These are phyloP conservation scores for Phytophthora syringae DNA, from an alignment of 352 stramenopile species.

Conservation along the genomic window DNA sequence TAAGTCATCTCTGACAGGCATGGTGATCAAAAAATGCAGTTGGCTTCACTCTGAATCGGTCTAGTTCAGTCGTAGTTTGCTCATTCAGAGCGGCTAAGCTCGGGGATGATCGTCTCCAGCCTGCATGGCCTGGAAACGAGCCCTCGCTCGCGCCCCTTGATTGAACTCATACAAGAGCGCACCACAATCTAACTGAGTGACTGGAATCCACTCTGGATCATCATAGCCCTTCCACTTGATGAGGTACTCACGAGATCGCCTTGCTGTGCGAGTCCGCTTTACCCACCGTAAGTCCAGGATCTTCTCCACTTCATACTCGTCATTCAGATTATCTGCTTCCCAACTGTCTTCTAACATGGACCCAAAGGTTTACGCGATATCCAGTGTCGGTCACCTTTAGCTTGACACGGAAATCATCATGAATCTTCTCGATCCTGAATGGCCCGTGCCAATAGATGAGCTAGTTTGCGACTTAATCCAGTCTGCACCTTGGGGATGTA, in stretches of 20 bases:
- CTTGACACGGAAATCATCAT: background rate
- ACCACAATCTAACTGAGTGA: background rate
- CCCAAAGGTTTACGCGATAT: slow-evolving; percentile 1
- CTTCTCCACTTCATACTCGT: background rate
- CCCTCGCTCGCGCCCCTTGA: background rate
- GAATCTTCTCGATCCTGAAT: background rate
- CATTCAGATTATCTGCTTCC: background rate
- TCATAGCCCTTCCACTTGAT: slow-evolving; percentile 6
- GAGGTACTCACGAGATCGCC: background rate
- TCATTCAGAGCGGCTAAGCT: background rate
- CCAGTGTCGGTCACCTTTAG: background rate
- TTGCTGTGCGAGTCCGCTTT: background rate
- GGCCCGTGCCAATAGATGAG: background rate
- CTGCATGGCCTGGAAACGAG: background rate
- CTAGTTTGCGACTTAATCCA: background rate
- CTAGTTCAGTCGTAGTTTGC: background rate
- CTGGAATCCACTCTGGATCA: background rate
- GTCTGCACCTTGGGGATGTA: background rate
- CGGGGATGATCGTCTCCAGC: background rate
- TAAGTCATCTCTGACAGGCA: too few species aligned
- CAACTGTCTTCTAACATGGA: background rate
- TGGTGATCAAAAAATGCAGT: background rate
- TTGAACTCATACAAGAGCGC: slow-evolving; percentile 3
- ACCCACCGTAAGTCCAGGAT: background rate
- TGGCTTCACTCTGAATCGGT: background rate